Percentiles rank a stretch among this genome's conserved stretches.
phyloP scores from a whole-genome alignment of 2,329 filamentous ascomycete genomes.

The Venturia asperata region DNA sequence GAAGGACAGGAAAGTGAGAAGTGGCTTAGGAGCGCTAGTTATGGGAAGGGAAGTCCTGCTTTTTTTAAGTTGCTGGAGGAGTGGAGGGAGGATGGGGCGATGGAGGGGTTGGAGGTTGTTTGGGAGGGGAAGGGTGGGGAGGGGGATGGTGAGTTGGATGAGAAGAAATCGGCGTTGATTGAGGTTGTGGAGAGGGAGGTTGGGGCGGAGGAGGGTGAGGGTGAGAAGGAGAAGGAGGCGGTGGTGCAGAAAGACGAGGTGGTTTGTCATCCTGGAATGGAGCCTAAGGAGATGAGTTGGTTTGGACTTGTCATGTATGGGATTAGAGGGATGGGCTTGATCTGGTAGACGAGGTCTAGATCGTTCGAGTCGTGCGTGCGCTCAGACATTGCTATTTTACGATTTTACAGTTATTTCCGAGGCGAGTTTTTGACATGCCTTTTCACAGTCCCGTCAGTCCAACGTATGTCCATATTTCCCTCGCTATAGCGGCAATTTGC shows the following conservation, averaged over 20 bases:
- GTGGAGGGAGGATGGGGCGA: conserved; percentile 28
- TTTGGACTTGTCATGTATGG: background rate
- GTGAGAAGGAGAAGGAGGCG: conserved; percentile 24
- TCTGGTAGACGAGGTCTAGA: background rate
- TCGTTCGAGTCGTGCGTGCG: background rate
- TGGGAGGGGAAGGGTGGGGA: background rate
- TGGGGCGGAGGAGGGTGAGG: conserved; percentile 21
- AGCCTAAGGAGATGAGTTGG: conserved; percentile 4
- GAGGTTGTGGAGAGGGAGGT: conserved; percentile 5
- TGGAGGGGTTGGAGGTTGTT: conserved; percentile 29
- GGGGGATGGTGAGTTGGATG: background rate
- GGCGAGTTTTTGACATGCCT: too few relatives aligned
- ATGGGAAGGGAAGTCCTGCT: conserved; percentile 28
- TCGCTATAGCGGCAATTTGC: background rate
- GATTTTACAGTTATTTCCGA: too few relatives aligned
- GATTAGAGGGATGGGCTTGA: background rate
- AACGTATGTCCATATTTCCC: background rate
- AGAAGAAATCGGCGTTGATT: conserved; percentile 8
- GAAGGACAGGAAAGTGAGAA: conserved; percentile 32
- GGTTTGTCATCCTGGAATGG: background rate
- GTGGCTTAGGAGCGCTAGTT: conserved; percentile 25
- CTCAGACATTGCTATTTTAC: background rate
- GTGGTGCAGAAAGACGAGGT: background rate
- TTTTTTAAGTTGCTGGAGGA: conserved; percentile 29
- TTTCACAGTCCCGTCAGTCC: too few relatives aligned